Evolutionary conservation across 352 stramenopile species (phyloP), one percentile per base, ranked within the genome.

Genomic region (Pilasporangium apinafurcum): DNA sequence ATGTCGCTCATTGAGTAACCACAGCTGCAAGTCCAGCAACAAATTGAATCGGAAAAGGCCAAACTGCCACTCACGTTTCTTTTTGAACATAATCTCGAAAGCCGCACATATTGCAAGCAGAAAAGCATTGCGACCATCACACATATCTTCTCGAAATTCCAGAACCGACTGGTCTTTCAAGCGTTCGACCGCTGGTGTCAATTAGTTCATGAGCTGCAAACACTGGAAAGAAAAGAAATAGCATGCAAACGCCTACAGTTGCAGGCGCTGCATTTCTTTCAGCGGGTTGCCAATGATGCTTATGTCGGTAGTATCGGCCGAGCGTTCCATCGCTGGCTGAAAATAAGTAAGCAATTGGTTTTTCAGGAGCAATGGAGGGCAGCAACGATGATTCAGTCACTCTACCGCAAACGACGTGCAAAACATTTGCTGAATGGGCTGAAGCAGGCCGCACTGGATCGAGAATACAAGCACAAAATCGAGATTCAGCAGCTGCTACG

Each of bases 1-100:
- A n/a, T n/a, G n/a, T n/a, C n/a, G n/a, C n/a, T n/a, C n/a, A n/a
- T n/a, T n/a, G n/a, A n/a, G n/a, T n/a, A n/a, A n/a, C 8, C 34
- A 12, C 25, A 86, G 49, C 32, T 65, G 13, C 58, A 32, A 12
- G 53, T 86, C 1, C 51, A 45, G 26, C 42, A 42, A 5, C 57
- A 63, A 10, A 86, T 91, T 18, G 59, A 77, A 7, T 49, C 42
- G 0, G 65, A 86, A 28, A 79, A 85, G 16, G 59, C 75, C 16
- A 67, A 60, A 13, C 38, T 91, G 9, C 78, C 78, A 14, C 52
- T 91, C 12, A 64, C 66, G 12, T 88, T 88, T 39, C 65, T 91
- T 39, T 91, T 91, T 25, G 75, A 88, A 35, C 72, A 68, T 39
- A 80, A 83, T 17, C 47, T 91, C 16, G 62, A 80, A 26, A 50